A percentile compares a stretch with the other conserved stretches of the same genome.
Evolutionary conservation across 805 yeast species (phyloP).

Genomic region (Ogataea sp.): DNA sequence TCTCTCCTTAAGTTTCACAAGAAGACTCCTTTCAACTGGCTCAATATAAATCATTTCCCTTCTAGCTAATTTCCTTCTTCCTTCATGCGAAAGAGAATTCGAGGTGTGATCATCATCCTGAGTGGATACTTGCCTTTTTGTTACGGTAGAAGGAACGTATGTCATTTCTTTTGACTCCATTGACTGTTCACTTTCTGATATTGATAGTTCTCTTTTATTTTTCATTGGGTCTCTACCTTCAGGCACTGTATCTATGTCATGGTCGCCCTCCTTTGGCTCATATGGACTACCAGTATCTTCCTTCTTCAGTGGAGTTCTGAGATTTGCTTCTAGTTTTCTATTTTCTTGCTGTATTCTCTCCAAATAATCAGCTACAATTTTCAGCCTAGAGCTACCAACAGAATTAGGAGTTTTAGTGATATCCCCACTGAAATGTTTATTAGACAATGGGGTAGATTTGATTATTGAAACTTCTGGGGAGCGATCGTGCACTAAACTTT

Average conservation of each 20-base stretch:
- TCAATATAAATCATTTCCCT: constrained; percentile 13
- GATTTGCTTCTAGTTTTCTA: not conserved
- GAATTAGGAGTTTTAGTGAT: not conserved
- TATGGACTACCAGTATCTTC: not conserved
- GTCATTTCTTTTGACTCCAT: too few relatives aligned
- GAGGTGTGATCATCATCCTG: too few relatives aligned
- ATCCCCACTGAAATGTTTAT: not conserved
- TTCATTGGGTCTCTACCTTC: too few relatives aligned
- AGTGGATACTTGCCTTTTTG: too few relatives aligned
- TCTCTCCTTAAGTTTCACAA: constrained; percentile 23
- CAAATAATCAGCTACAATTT: not conserved
- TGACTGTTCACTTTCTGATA: too few relatives aligned
- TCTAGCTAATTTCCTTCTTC: not conserved
- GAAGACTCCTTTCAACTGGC: constrained; percentile 24
- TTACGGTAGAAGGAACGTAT: too few relatives aligned
- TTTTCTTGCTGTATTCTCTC: constrained; percentile 1
- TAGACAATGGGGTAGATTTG: not conserved
- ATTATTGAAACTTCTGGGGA: not conserved
- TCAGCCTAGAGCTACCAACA: not conserved
- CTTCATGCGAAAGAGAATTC: too few relatives aligned
- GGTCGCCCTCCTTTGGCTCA: not conserved
- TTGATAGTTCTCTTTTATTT: too few relatives aligned
- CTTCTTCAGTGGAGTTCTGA: not conserved
- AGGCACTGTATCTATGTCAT: too few relatives aligned
- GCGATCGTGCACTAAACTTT: not conserved